Conservation (phyloP, 2,329 filamentous ascomycete species). For the Arachnomyces sp. region DNA sequence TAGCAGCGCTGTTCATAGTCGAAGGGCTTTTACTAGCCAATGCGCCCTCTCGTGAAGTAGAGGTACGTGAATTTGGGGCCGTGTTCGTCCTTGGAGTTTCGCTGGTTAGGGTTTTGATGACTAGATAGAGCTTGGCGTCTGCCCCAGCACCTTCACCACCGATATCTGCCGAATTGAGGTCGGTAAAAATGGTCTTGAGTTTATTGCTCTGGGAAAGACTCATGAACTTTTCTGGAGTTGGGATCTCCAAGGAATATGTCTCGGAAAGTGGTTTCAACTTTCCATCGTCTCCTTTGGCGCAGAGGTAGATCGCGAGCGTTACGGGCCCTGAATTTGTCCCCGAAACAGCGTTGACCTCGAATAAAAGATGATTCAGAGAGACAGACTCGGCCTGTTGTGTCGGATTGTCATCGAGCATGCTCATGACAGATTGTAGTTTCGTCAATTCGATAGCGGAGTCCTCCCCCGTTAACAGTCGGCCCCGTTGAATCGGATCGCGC, state of each 20-base stretch:
- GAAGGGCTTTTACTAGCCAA: constrained; percentile 19
- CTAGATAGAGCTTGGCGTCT: constrained; percentile 70
- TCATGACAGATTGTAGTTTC: constrained; percentile 91
- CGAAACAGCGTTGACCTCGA: constrained; percentile 76
- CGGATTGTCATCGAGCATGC: constrained; percentile 77
- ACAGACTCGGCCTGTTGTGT: constrained; percentile 59
- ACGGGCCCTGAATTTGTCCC: constrained; percentile 69
- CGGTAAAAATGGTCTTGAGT: constrained; percentile 79
- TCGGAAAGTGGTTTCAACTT: constrained; percentile 67
- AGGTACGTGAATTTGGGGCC: constrained; percentile 20
- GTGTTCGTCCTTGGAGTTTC: constrained; percentile 35
- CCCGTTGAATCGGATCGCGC: constrained; percentile 73
- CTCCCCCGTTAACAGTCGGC: constrained; percentile 79
- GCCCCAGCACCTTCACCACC: constrained; percentile 50
- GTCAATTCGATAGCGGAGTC: constrained; percentile 91
- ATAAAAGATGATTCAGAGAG: constrained; percentile 68
- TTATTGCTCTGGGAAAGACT: constrained; percentile 58
- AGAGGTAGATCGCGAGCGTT: constrained; percentile 70
- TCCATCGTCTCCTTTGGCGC: constrained; percentile 59
- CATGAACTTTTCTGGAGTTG: constrained; percentile 63
- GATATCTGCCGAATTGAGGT: constrained; percentile 70
- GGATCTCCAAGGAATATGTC: constrained; percentile 70
- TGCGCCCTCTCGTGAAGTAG: constrained; percentile 29
- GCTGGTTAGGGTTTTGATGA: constrained; percentile 67
- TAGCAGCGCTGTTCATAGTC: constrained; percentile 24